Percentiles rank a stretch among this genome's conserved stretches.
These are phyloP conservation scores for Piper betle DNA, from an alignment of 164 flowering plant genomes.

Conservation along the genomic window DNA sequence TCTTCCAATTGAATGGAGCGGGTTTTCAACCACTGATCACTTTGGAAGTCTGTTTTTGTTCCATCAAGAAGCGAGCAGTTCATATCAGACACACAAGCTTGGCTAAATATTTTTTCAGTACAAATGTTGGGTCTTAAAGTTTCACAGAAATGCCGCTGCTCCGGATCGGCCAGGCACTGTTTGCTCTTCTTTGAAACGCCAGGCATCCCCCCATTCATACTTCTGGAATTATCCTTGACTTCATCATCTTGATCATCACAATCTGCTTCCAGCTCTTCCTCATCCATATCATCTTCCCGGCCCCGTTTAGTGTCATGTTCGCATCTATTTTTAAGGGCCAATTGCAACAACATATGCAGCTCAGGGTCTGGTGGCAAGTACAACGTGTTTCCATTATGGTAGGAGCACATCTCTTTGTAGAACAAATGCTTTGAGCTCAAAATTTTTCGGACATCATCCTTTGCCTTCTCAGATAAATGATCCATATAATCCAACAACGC, in stretches of 20 bases:
- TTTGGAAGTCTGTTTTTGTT: slow-evolving; percentile 22
- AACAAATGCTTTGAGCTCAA: slow-evolving; percentile 72
- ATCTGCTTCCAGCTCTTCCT: slow-evolving; percentile 43
- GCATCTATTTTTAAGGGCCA: slow-evolving; percentile 49
- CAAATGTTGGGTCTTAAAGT: slow-evolving; percentile 23
- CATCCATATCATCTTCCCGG: slow-evolving; percentile 37
- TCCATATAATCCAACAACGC: slow-evolving; percentile 48
- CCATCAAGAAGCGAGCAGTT: slow-evolving; percentile 31
- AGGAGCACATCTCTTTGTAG: slow-evolving; percentile 82
- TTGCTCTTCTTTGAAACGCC: slow-evolving; percentile 35
- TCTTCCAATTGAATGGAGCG: slow-evolving; percentile 48
- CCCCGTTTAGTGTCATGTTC: slow-evolving; percentile 33
- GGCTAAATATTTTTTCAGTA: slow-evolving; percentile 16
- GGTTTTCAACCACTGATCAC: slow-evolving; percentile 33
- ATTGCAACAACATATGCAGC: slow-evolving; percentile 41
- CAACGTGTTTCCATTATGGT: slow-evolving; percentile 62
- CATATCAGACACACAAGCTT: slow-evolving; percentile 22
- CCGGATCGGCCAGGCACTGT: slow-evolving; percentile 24
- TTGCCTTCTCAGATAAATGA: slow-evolving; percentile 43
- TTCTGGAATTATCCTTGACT: slow-evolving; percentile 27
- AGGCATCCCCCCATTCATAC: slow-evolving; percentile 13
- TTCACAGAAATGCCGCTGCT: slow-evolving; percentile 16
- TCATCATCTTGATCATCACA: slow-evolving; percentile 33
- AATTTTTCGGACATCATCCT: slow-evolving; percentile 65
- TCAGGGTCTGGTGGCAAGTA: slow-evolving; percentile 57